Base-by-base conservation (phyloP, 2,329 filamentous ascomycete genomes). In the Xylariaceae sp. region DNA sequence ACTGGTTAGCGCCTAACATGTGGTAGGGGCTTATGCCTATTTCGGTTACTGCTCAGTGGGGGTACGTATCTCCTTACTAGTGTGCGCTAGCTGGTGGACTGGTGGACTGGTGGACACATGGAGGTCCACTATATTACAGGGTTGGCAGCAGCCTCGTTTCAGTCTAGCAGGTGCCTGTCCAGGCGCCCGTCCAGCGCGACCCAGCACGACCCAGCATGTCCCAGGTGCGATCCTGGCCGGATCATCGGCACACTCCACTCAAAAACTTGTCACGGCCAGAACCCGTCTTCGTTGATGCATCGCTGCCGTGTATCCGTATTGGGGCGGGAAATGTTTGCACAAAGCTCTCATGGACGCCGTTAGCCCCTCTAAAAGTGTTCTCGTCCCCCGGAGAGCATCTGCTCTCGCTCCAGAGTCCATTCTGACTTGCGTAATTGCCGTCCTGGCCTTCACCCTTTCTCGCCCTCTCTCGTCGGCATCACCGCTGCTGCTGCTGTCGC, bases 281-380 rank as follows among this genome's bases (percentile, higher is more conserved):
- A 60, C 55, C 60, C 56, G 56, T 56, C 44, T 51, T 54, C 47
- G 41, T 54, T 62, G 53, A 56, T 62, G 57, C 58, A 60, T 63
- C 62, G 49, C 56, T 64, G 62, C 62, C 62, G 60, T 64, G 57
- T 61, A 62, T 61, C 62, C 60, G 62, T 61, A 52, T 61, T 54
- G 58, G 57, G 57, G 59, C 59, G 41, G 62, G 53, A 62, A 62
- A 57, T 57, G 62, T 62, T 54, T 64, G 60, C 58, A 57, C 60
- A 62, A 62, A 62, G 60, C 60, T 54, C 60, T 62, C 60, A 64
- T 64, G 62, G 60, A 54, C 60, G 53, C 56, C 53, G 48, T 34
- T 47, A 60, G 34, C 56, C 57, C 56, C 55, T 61, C 63, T 54
- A 53, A 55, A 53, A 55, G 62, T 44, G 54, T 57, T 53, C 53